Base-by-base conservation (phyloP, 2,329 filamentous ascomycete genomes). In the Ceratocystis colombiana region DNA sequence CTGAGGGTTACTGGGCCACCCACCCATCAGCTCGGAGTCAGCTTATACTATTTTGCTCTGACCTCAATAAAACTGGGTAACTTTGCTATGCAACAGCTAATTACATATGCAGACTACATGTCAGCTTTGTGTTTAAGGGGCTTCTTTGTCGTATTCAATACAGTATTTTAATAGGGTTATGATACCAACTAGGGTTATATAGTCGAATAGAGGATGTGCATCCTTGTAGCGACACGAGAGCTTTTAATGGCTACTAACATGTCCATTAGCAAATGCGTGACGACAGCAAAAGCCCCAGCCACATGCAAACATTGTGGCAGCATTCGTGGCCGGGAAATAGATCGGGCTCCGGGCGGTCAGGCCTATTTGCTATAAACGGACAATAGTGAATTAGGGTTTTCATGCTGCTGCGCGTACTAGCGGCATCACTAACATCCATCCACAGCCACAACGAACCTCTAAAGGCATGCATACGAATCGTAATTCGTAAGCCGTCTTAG, bases 161-260 rank as follows among this genome's bases (percentile, higher is more conserved):
- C 12, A 15, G 3, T 12, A 20, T 8, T 50, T 7, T 1, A 2
- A n/a, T 50, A 50, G 46, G 46, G 46, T 50, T 50, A 50, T 2
- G 1, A 17, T 2, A 1, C 3, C 4, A 12, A 0, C 2, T 15
- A 15, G 7, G 8, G 20, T 28, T 53, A 12, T 5, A 8, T 0
- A 6, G 25, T 25, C 20, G 28, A 48, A 15, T 5, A 10, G 8
- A 53, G 46, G 22, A 50, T 50, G 8, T 12, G 2, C 20, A 53
- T 15, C 48, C 20, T 28, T 53, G 20, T 48, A 48, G 3, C n/a
- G 17, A 20, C 15, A 48, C 6, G 7, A 20, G 8, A 48, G 37
- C 37, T 41, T 41, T 41, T 41, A 4, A 41, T 41, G 37, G 22
- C 37, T 12, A 8, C 37, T 41, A 20, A 48, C 20, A 48, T n/a